Evolutionary conservation across 2,329 filamentous ascomycete species (phyloP).

Genomic region (Apiospora saccharicola): DNA sequence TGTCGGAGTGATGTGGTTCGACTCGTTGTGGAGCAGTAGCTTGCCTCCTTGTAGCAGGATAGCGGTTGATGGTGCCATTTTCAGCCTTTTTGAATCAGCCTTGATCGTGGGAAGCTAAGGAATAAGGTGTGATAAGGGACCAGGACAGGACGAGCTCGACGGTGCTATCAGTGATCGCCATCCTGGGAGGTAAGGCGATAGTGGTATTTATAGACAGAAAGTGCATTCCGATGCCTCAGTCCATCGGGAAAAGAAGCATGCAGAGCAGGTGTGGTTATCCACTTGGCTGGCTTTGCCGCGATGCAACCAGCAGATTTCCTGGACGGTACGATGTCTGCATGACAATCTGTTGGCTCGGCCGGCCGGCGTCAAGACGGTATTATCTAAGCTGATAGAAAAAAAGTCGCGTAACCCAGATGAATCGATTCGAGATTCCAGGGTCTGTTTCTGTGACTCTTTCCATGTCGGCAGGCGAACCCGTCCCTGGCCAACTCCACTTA

Average conservation of each 20-base stretch:
- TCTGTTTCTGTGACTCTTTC: not conserved
- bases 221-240: not conserved
- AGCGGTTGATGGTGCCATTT: slow-evolving; percentile 15
- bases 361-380: not conserved
- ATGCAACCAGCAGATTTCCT: not conserved
- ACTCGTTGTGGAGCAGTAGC: slow-evolving; percentile 30
- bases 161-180: not conserved
- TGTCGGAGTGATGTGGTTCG: slow-evolving; percentile 30
- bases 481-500: slow-evolving; percentile 15
- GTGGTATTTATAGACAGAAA: slow-evolving; percentile 3
- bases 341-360: not conserved
- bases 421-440: not conserved
- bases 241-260: slow-evolving; percentile 10
- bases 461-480: slow-evolving; percentile 1
- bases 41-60: slow-evolving; percentile 32
- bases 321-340: slow-evolving; percentile 2
- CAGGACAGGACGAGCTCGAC: not conserved
- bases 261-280: not conserved
- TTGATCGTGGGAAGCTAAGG: not conserved
- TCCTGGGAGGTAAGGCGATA: slow-evolving; percentile 12
- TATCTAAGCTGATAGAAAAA: slow-evolving; percentile 7
- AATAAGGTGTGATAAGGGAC: not conserved
- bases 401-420: not conserved
- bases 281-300: not conserved
- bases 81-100: not conserved